Percentiles rank a stretch among this genome's conserved stretches.
phyloP scores from a whole-genome alignment of 768 basidiomycete species.

The Kwoniella bestiolae region DNA sequence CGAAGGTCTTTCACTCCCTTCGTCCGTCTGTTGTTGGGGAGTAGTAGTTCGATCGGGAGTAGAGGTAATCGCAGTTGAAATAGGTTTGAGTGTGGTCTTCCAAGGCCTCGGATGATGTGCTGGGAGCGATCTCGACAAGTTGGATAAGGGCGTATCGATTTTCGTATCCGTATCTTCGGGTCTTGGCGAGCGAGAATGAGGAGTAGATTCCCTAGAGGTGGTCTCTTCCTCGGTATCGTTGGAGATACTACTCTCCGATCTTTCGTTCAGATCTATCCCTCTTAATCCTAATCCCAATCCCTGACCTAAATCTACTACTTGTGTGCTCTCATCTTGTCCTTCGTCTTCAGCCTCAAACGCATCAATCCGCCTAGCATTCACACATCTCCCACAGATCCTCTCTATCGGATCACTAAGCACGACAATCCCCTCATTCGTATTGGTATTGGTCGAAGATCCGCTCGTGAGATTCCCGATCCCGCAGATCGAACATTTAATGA shows the following conservation, averaged over 20 bases:
- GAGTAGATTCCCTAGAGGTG: background rate
- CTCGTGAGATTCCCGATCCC: slow-evolving; percentile 29
- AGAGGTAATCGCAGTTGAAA: background rate
- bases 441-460: slow-evolving; percentile 1
- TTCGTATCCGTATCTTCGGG: background rate
- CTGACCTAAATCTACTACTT: slow-evolving; percentile 5
- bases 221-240: background rate
- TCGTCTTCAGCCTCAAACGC: background rate
- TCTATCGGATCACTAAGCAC: slow-evolving; percentile 39
- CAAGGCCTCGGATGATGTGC: slow-evolving; percentile 39
- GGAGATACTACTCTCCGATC: background rate
- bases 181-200: slow-evolving; percentile 3
- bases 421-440: slow-evolving; percentile 21
- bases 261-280: slow-evolving; percentile 9
- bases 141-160: background rate
- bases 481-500: slow-evolving; percentile 48
- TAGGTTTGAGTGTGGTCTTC: slow-evolving; percentile 18
- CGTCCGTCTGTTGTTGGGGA: background rate
- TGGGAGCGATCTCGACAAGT: slow-evolving; percentile 39
- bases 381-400: slow-evolving; percentile 42
- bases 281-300: slow-evolving; percentile 25
- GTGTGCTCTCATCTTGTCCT: background rate
- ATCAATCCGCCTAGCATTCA: slow-evolving; percentile 4
- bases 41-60: slow-evolving; percentile 6
- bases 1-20: slow-evolving; percentile 23